Percentiles rank a stretch among this genome's conserved stretches.
These are phyloP conservation scores for Fonsecaea nubica DNA, from an alignment of 2,329 filamentous ascomycete species.

Conservation along the genomic window DNA sequence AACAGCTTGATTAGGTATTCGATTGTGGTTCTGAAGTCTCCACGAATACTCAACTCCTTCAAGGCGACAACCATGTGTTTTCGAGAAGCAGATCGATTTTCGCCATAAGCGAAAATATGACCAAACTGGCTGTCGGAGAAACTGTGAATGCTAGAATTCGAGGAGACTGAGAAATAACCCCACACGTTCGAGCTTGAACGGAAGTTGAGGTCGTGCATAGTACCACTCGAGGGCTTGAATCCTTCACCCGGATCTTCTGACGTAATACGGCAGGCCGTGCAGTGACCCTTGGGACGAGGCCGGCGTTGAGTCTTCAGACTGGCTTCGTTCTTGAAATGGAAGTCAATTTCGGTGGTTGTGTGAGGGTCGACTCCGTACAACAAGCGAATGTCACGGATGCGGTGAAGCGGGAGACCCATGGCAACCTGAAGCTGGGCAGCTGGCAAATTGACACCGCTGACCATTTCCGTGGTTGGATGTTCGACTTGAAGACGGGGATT, in stretches of 20 bases:
- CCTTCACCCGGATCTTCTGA: constrained; percentile 98
- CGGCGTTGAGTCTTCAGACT: constrained; percentile 85
- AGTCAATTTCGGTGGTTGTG: constrained; percentile 86
- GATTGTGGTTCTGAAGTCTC: constrained; percentile 97
- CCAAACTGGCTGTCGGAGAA: constrained; percentile 99
- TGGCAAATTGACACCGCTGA: constrained; percentile 94
- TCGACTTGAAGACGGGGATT: constrained; percentile 99
- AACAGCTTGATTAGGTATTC: constrained; percentile 99
- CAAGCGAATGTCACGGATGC: constrained; percentile 93
- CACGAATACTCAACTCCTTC: constrained; percentile 98
- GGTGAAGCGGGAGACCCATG: constrained; percentile 96
- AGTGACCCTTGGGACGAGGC: constrained; percentile 93
- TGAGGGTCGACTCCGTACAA: constrained; percentile 95
- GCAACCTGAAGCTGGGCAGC: constrained; percentile 98
- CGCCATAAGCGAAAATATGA: constrained; percentile 98
- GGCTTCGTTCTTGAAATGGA: constrained; percentile 87
- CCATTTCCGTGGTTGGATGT: constrained; percentile 99
- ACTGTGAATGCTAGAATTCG: constrained; percentile 95
- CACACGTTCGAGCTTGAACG: constrained; percentile 97
- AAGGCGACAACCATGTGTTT: constrained; percentile 99
- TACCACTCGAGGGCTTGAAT: constrained; percentile 99
- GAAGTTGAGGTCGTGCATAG: constrained; percentile 99
- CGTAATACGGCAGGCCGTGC: constrained; percentile 97
- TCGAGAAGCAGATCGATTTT: constrained; percentile 92
- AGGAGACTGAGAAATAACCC: constrained; percentile 99